Evolutionary conservation across 2,329 filamentous ascomycete genomes (phyloP), one percentile per base, ranked within the genome.

Genomic region (Verticillium nonalfalfae): DNA sequence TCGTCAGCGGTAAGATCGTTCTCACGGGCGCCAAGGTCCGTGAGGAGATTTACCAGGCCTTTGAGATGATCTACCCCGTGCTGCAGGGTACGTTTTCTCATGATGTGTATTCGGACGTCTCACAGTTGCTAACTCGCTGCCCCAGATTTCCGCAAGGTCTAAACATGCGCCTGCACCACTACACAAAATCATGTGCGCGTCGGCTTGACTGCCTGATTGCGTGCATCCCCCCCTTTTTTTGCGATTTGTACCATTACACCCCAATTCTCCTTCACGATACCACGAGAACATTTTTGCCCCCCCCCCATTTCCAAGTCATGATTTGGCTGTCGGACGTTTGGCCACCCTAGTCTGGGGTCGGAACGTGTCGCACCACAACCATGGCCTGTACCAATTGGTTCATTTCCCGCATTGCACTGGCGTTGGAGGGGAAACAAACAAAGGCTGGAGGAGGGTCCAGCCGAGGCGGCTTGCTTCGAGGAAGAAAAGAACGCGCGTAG

Each of bases 1-100:
- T 98, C 81, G 94, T 98, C 71, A 95, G 90, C 72, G 95, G 94
- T 73, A 98, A 98, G 85, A 98, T 98, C 65, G 95, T 98, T 71
- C 85, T 98, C 74, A 98, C 95, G 52, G 95, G 95, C 72, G 95
- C 95, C 68, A 98, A 99, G 76, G 93, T 98, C 67, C 90, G 95
- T 69, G 95, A 99, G 78, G 95, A 98, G 80, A 98, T 99, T 68
- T 96, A 97, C 73, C 91, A 95, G 76, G 93, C 93, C 56, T 97
- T 97, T 73, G 93, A 96, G 80, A 90, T 96, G 87, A 97, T 97
- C 80, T 97, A 97, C 75, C 93, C 93, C 74, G 93, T 97, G 80
- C 82, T 96, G 73, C 91, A 93, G 82, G 90, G 90, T 93, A 79
- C 69, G 82, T 59, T 67, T 78, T 66, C 2, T 34, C 7, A 4